Percentiles rank a stretch among this genome's conserved stretches.
These are phyloP conservation scores for Sugiyamaella boreocaroliniensis DNA, from an alignment of 805 yeast genomes.

Conservation along the genomic window DNA sequence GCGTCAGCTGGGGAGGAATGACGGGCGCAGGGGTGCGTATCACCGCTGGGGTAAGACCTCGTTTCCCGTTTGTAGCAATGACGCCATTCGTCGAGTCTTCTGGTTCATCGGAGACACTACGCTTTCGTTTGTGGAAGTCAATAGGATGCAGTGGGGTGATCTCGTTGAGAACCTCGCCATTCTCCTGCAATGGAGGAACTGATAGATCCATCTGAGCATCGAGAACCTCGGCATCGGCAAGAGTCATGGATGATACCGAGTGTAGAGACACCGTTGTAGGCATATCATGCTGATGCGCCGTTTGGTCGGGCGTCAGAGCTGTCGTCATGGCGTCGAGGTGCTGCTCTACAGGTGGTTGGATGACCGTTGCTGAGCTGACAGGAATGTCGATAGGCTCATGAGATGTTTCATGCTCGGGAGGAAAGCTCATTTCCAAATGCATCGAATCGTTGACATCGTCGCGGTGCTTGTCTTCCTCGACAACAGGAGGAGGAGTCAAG, in stretches of 20 bases:
- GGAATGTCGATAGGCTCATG: background rate
- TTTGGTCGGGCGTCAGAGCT: background rate
- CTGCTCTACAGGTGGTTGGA: background rate
- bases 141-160: background rate
- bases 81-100: background rate
- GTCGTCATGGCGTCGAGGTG: background rate
- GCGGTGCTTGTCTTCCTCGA: background rate
- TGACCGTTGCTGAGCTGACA: background rate
- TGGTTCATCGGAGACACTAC: background rate
- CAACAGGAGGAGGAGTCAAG: background rate
- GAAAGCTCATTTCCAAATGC: background rate
- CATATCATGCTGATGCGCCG: background rate
- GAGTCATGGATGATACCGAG: background rate
- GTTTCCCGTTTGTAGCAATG: background rate
- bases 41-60: background rate
- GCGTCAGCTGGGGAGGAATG: constrained; percentile 52
- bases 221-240: background rate
- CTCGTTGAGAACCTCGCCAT: background rate
- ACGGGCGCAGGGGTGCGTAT: background rate
- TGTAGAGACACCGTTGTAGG: background rate
- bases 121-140: background rate
- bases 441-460: background rate
- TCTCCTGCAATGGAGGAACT: background rate
- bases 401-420: background rate
- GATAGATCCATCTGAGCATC: background rate